These are phyloP conservation scores for Tolypocladium ovalisporum DNA, from an alignment of 2,329 filamentous ascomycete species.

Conservation along the genomic window DNA sequence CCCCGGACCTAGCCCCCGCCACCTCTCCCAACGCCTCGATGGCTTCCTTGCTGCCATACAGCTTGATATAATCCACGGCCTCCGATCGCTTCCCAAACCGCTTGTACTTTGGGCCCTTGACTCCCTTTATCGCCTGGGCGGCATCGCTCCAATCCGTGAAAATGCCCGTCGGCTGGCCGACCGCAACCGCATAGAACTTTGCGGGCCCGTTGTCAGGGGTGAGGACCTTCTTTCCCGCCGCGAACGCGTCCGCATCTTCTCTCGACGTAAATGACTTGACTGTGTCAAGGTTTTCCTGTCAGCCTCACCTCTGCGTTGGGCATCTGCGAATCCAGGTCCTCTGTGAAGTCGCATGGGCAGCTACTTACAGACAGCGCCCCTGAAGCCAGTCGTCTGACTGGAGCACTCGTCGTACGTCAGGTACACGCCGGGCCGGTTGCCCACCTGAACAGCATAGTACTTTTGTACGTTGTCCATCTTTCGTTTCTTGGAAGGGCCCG, in stretches of 20 bases:
- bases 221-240: slow-evolving; percentile 44
- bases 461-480: slow-evolving; percentile 40
- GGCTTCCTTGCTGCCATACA: slow-evolving; percentile 32
- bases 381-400: slow-evolving; percentile 47
- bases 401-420: slow-evolving; percentile 50
- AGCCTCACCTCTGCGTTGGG: neutral
- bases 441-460: slow-evolving; percentile 52
- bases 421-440: slow-evolving; percentile 50
- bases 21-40: slow-evolving; percentile 27
- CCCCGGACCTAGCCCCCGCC: slow-evolving; percentile 5
- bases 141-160: slow-evolving; percentile 59
- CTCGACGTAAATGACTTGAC: slow-evolving; percentile 69
- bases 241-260: slow-evolving; percentile 70
- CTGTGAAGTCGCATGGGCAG: neutral
- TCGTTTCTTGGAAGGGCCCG: slow-evolving; percentile 29
- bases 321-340: neutral
- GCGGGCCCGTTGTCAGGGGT: slow-evolving; percentile 28
- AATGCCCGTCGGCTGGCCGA: slow-evolving; percentile 47
- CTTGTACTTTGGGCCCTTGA: slow-evolving; percentile 59
- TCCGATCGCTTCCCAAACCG: slow-evolving; percentile 58
- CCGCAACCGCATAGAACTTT: slow-evolving; percentile 50
- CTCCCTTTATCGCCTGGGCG: slow-evolving; percentile 61
- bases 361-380: slow-evolving; percentile 58
- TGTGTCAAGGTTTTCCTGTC: slow-evolving; percentile 19
- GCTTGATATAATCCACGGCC: slow-evolving; percentile 64